Conservation (phyloP, 1,284 basidiomycete species). For the Rhodotorula glutinis region DNA sequence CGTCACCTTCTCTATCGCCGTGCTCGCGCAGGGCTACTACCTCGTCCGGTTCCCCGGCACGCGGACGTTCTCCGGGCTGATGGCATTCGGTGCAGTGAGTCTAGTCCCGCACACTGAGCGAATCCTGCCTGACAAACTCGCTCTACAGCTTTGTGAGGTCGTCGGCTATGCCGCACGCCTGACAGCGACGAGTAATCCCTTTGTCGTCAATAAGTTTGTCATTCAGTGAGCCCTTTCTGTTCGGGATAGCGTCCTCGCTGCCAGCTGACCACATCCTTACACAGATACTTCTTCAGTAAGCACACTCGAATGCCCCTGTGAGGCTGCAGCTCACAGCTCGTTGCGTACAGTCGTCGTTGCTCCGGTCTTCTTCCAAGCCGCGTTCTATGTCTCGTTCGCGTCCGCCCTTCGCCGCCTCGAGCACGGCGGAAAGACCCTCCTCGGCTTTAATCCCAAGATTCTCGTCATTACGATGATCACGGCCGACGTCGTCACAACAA, state of each 20-base stretch:
- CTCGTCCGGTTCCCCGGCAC: constrained; percentile 24
- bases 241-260: no score
- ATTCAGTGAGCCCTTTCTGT: background rate
- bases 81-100: constrained; percentile 9
- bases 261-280: no score
- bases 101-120: background rate
- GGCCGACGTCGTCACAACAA: constrained; percentile 49
- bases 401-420: constrained; percentile 41
- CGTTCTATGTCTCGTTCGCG: constrained; percentile 45
- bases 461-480: constrained; percentile 45
- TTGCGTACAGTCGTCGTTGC: constrained; percentile 46
- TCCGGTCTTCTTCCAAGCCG: constrained; percentile 50
- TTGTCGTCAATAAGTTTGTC: constrained; percentile 39
- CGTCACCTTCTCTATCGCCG: constrained; percentile 45
- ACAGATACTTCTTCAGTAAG: constrained; percentile 46
- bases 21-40: constrained; percentile 44
- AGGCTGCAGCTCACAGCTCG: background rate
- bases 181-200: constrained; percentile 31
- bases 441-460: constrained; percentile 18
- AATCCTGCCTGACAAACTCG: no score
- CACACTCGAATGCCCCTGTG: constrained; percentile 44
- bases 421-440: constrained; percentile 10
- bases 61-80: constrained; percentile 33
- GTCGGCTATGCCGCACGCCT: constrained; percentile 37
- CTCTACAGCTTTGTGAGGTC: constrained; percentile 30